phyloP scores from a whole-genome alignment of 2,329 filamentous ascomycete genomes.

The Aspergillus intermedius region DNA sequence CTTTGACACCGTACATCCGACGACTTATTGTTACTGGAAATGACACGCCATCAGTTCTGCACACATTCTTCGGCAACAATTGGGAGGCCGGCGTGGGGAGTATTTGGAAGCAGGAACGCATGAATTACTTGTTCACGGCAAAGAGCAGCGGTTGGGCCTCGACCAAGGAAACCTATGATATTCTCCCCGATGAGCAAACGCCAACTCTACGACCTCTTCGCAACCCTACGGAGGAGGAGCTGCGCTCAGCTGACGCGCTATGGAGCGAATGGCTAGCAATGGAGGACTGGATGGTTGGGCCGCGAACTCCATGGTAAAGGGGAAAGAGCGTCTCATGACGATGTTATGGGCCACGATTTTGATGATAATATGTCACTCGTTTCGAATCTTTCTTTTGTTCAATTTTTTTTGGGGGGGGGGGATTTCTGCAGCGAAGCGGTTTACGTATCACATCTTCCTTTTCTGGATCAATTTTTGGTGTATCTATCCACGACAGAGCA shows the following conservation, averaged over 20 bases:
- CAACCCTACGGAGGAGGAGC: conserved; percentile 68
- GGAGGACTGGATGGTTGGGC: conserved; percentile 96
- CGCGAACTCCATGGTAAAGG: conserved; percentile 44
- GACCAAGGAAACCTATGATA: conserved; percentile 86
- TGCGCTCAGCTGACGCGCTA: conserved; percentile 68
- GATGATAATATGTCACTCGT: conserved; percentile 13
- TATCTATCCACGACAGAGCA: not conserved
- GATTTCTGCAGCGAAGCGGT: not conserved
- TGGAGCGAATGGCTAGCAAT: conserved; percentile 96
- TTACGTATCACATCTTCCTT: not conserved
- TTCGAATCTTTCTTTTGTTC: conserved; percentile 2
- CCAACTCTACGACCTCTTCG: conserved; percentile 80
- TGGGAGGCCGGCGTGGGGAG: conserved; percentile 74
- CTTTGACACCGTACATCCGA: conserved; percentile 81
- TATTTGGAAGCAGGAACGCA: conserved; percentile 77
- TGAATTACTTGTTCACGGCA: conserved; percentile 90
- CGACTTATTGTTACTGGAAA: conserved; percentile 88
- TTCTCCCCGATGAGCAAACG: conserved; percentile 70
- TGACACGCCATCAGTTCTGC: conserved; percentile 73
- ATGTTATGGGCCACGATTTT: conserved; percentile 21
- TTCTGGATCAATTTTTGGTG: not conserved
- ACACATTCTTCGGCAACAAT: conserved; percentile 87
- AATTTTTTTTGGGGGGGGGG: not conserved
- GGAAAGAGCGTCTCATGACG: not conserved
- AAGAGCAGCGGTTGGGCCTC: conserved; percentile 85